Conservation (phyloP, 768 basidiomycete species). For the Psilocybe sp. region DNA sequence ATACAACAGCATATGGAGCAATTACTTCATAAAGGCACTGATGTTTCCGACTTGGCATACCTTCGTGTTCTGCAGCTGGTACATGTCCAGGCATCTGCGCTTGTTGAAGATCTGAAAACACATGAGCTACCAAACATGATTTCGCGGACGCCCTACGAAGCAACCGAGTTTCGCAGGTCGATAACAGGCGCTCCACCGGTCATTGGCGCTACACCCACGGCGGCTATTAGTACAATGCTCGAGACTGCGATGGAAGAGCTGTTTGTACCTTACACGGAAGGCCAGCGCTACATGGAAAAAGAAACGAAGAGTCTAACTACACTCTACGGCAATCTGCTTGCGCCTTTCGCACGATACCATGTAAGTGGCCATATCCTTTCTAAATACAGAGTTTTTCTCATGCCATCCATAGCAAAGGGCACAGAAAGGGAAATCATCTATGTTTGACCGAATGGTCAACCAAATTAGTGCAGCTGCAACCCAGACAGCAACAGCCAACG, state of each 20-base stretch:
- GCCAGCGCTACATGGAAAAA: slow-evolving; percentile 85
- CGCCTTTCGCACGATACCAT: slow-evolving; percentile 84
- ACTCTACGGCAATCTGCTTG: slow-evolving; percentile 71
- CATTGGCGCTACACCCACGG: slow-evolving; percentile 42
- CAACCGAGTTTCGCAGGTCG: slow-evolving; percentile 57
- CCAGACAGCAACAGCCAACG: slow-evolving; percentile 56
- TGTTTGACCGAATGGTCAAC: slow-evolving; percentile 91
- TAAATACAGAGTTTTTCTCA: slow-evolving; percentile 1
- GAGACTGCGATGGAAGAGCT: slow-evolving; percentile 95
- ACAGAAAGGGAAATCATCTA: slow-evolving; percentile 68
- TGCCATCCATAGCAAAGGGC: slow-evolving; percentile 44
- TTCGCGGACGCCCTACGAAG: slow-evolving; percentile 63
- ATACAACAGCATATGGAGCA: slow-evolving; percentile 97
- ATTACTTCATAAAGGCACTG: slow-evolving; percentile 70
- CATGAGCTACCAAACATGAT: slow-evolving; percentile 78
- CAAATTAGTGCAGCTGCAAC: slow-evolving; percentile 73
- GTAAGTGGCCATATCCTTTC: slow-evolving; percentile 41
- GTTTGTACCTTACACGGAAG: slow-evolving; percentile 92
- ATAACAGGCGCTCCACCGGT: slow-evolving; percentile 44
- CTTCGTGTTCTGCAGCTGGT: slow-evolving; percentile 88
- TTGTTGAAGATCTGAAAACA: slow-evolving; percentile 89
- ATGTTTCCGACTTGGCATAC: slow-evolving; percentile 85
- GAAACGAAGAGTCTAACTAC: slow-evolving; percentile 83
- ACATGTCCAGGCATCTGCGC: slow-evolving; percentile 69
- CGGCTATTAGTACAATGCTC: slow-evolving; percentile 80